A percentile compares a stretch with the other conserved stretches of the same genome.
Conservation (phyloP, 805 yeast species). For the Lachancea sp. region DNA sequence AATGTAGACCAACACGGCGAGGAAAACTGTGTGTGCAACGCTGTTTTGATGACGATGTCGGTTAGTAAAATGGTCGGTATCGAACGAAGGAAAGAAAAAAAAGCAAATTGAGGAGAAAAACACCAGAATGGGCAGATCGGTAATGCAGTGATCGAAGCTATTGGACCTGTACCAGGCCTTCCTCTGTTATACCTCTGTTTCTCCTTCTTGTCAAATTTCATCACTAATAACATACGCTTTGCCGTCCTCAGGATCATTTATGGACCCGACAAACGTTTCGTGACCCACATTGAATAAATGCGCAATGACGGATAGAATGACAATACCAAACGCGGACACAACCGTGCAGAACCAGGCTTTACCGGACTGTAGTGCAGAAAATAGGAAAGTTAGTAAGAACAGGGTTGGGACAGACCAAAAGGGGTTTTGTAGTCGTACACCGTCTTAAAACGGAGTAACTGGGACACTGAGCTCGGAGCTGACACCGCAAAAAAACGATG, state of each 20-base stretch:
- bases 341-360: conserved; percentile 96
- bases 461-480: too few species aligned
- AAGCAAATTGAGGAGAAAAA: too few species aligned
- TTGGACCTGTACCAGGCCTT: not conserved
- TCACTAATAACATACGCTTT: conserved; percentile 46
- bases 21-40: conserved; percentile 84
- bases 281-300: conserved; percentile 71
- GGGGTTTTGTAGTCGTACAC: too few species aligned
- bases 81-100: too few species aligned
- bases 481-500: too few species aligned
- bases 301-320: conserved; percentile 80
- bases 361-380: conserved; percentile 43
- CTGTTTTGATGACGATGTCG: conserved; percentile 24
- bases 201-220: not conserved
- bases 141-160: too few species aligned
- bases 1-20: conserved; percentile 80
- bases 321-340: conserved; percentile 85
- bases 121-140: not conserved
- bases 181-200: not conserved
- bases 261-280: conserved; percentile 90
- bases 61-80: not conserved
- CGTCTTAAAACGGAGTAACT: too few species aligned
- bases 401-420: not conserved
- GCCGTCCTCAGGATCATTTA: conserved; percentile 87
- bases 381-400: not conserved